Percentiles rank a stretch among this genome's conserved stretches.
Conservation (phyloP, 2,329 filamentous ascomycete genomes). For the Hysterium pulicare region DNA sequence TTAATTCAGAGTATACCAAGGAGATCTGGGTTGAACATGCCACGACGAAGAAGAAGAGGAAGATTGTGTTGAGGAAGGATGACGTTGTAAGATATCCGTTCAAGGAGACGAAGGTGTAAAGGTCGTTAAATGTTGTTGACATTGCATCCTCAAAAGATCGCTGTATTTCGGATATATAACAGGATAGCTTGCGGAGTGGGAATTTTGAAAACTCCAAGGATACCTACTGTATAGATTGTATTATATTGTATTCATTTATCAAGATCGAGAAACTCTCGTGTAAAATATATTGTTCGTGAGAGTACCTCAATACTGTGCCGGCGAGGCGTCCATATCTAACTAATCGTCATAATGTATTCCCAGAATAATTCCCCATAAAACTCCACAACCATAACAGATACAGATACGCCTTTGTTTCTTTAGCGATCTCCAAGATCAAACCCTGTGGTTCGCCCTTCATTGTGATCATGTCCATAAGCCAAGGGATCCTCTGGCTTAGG, state of each 20-base stretch:
- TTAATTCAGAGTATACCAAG: constrained; percentile 69
- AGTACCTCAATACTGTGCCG: no score
- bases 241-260: constrained; percentile 1
- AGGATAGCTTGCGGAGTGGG: no score
- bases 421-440: constrained; percentile 34
- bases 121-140: neutral
- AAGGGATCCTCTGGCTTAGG: constrained; percentile 19
- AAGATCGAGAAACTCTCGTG: no score
- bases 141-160: no score
- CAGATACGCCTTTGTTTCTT: no score
- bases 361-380: no score
- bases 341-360: no score
- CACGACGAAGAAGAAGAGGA: constrained; percentile 81
- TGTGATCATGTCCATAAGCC: constrained; percentile 31
- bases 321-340: no score
- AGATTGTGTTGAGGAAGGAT: constrained; percentile 83
- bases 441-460: constrained; percentile 22
- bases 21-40: constrained; percentile 90
- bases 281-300: no score
- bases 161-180: neutral
- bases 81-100: constrained; percentile 66
- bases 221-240: constrained; percentile 9
- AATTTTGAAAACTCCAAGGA: neutral
- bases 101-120: constrained; percentile 45
- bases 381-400: no score